Evolutionary conservation across 78 protist species (phyloP), one percentile per base, ranked within the genome.

Genomic region (Salpingoeca rosetta): DNA sequence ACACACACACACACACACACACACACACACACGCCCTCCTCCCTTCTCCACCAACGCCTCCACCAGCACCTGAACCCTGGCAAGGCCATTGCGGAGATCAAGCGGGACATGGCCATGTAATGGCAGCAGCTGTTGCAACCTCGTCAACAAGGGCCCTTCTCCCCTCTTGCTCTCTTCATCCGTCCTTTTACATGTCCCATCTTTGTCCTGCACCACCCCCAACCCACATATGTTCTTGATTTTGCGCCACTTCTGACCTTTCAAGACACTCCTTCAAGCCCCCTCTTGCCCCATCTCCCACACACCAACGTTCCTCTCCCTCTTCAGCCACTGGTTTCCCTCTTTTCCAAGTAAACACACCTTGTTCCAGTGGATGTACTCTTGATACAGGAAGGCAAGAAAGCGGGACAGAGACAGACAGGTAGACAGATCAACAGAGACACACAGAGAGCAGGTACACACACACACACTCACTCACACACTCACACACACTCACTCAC

Each of bases 11-110:
- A 51, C 65, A 7, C 65, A 7, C 12, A 7, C 65, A 22, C 65
- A 7, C 65, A 22, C 65, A 7, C n/a, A n/a, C n/a, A n/a, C n/a
- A n/a, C n/a, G n/a, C n/a, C n/a, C n/a, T n/a, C n/a, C n/a, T n/a
- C n/a, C n/a, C n/a, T 10, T 73, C n/a, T 10, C 76, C 25, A 0
- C 42, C 38, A 0, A 1, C 82, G 37, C 40, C 2, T 24, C 25
- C 51, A 0, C 38, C 72, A 80, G 84, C 41, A n/a, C 78, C 88
- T 91, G 43, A 91, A 88, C 84, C 93, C 93, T 26, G 93, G 84
- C 37, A 37, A 87, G 85, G 93, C 88, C 73, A 88, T 88, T 35
- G 87, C 88, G 26, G 82, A 88, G 88, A 88, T 88, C 79, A 91
- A 91, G 91, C 84, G 76, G 74, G 80, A 80, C 35, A 84, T 84